Conservation (phyloP, 495 filamentous ascomycete species). For the Penicillium cataractarum region DNA sequence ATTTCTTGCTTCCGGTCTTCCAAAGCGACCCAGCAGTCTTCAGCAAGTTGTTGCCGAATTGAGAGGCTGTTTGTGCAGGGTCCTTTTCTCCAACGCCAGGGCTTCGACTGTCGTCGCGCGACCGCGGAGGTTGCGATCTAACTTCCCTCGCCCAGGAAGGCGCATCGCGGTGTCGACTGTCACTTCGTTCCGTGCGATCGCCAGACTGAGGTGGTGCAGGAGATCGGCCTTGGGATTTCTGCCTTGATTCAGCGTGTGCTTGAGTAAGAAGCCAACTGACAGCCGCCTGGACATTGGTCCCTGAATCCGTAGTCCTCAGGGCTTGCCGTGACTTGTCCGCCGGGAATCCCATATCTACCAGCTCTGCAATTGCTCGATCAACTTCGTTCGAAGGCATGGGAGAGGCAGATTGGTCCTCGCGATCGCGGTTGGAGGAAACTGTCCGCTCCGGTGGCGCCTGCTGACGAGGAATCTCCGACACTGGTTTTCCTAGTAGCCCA, state of each 20-base stretch:
- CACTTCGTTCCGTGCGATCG: constrained; percentile 41
- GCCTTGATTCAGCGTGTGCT: constrained; percentile 74
- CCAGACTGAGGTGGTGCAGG: constrained; percentile 32
- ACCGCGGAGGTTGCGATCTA: constrained; percentile 35
- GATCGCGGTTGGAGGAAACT: constrained; percentile 49
- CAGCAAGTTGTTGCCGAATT: constrained; percentile 79
- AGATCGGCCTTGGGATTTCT: constrained; percentile 53
- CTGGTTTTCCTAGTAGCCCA: constrained; percentile 82
- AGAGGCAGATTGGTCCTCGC: constrained; percentile 39
- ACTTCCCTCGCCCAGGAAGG: constrained; percentile 46
- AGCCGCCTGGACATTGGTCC: constrained; percentile 82
- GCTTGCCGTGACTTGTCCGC: constrained; percentile 78
- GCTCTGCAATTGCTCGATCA: constrained; percentile 82
- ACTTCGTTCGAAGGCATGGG: constrained; percentile 58
- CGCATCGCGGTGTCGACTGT: constrained; percentile 41
- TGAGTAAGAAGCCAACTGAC: constrained; percentile 89
- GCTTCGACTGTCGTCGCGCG: constrained; percentile 56
- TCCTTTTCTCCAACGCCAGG: constrained; percentile 70
- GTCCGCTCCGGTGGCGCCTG: constrained; percentile 40
- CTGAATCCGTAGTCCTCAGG: constrained; percentile 74
- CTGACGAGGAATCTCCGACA: constrained; percentile 69
- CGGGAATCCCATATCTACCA: constrained; percentile 95
- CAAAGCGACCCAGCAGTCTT: constrained; percentile 94
- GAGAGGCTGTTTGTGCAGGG: constrained; percentile 76
- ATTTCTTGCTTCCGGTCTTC: constrained; percentile 90